Base-by-base conservation (phyloP, 345 rosid genomes). In the Moricandia moricandioides region DNA sequence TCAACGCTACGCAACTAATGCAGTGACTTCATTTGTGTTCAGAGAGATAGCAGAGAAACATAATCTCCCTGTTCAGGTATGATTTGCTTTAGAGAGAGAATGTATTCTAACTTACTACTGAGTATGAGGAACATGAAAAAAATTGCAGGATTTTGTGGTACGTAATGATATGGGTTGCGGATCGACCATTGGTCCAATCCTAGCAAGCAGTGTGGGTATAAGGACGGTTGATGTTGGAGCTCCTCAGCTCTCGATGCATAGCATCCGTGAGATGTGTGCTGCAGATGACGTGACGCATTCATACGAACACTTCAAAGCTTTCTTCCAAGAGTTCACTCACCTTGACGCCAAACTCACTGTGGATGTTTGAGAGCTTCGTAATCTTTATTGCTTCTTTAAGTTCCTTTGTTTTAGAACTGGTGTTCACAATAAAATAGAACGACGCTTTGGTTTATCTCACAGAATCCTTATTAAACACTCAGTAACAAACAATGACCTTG, bases 171-270 rank as follows among this genome's bases (percentile, higher is more conserved):
- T 92, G 92, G 81, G 80, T 4, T 95, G 99, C 1, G 99, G 99
- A 24, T 92, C 99, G 8, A 95, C 99, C 74, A 95, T 95, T 4
- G 99, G 99, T 64, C 99, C 97, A 1, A 95, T 95, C 70, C 77
- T 95, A 43, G 97, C 99, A 26, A 95, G 99, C 69, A 92, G 97
- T 18, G 89, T 90, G 39, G 97, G 99, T 62, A 90, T 95, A 80
- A 92, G 97, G 10, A 90, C 99, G 0, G 97, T 95, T 45, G 99
- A 92, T 70, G 96, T 95, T 0, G 99, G 99, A 17, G 97, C 97
- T 14, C 99, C 99, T 0, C 99, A 92, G 71, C 83, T 92, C 59
- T 92, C 97, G 0, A 95, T 95, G 99, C 99, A 95, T 80, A 95
- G 99, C 79, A 92, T 92, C 56, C 82, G 99, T 33, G 99, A 95